phyloP scores from a whole-genome alignment of 1,284 basidiomycete genomes.

The Puccinia coronata region DNA sequence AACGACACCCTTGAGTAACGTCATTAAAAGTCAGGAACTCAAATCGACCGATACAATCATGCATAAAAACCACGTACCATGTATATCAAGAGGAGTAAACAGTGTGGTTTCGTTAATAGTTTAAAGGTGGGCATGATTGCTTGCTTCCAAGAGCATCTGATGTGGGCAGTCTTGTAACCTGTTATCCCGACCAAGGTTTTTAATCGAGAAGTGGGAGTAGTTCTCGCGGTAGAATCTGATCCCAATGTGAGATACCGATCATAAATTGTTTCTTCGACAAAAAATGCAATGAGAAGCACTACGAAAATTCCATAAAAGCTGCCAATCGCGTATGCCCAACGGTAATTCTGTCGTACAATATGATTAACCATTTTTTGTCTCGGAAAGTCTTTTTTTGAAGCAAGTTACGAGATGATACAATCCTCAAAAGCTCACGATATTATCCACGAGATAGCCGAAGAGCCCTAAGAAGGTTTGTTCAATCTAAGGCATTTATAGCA shows the following conservation, averaged over 20 bases:
- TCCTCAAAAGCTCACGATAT: slow-evolving; percentile 13
- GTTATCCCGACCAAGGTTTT: slow-evolving; percentile 70
- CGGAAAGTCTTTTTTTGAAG: too few relatives aligned
- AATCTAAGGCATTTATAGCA: background rate
- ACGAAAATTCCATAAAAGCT: slow-evolving; percentile 67
- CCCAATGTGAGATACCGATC: slow-evolving; percentile 68
- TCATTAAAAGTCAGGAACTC: background rate
- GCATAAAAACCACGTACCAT: slow-evolving; percentile 60
- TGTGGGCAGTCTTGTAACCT: slow-evolving; percentile 67
- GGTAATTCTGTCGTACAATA: slow-evolving; percentile 62
- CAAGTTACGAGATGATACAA: slow-evolving; percentile 61
- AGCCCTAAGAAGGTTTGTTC: slow-evolving; percentile 30
- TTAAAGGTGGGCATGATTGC: slow-evolving; percentile 63
- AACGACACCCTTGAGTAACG: slow-evolving; percentile 51
- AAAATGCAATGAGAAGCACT: slow-evolving; percentile 65
- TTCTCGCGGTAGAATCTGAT: slow-evolving; percentile 59
- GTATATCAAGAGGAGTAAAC: slow-evolving; percentile 66
- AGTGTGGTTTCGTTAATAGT: slow-evolving; percentile 69
- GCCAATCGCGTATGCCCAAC: slow-evolving; percentile 72
- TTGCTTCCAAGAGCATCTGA: slow-evolving; percentile 65
- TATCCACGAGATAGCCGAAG: slow-evolving; percentile 43
- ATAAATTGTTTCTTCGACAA: slow-evolving; percentile 71
- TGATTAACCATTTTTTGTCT: background rate
- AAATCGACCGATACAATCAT: background rate
- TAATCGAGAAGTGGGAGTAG: slow-evolving; percentile 59